Base-by-base conservation (phyloP, 495 filamentous ascomycete genomes). In the Lophiotrema nucula region DNA sequence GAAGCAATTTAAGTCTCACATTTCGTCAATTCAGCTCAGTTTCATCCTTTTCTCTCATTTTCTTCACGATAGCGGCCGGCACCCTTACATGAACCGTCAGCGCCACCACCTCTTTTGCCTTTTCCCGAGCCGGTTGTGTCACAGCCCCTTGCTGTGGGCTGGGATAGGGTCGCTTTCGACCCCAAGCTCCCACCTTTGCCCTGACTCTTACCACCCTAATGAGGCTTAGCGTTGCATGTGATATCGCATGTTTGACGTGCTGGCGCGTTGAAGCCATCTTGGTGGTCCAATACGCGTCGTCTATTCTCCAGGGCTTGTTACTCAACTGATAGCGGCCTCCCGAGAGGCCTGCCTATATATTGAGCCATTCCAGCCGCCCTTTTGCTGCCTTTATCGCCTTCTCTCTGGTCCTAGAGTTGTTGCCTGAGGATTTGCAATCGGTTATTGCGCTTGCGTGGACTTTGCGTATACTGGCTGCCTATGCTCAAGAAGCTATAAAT, bases 241-340 rank as follows among this genome's bases (percentile, higher is more conserved):
- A 63, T 56, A 49, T 33, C 51, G 58, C 45, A 52, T 35, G n/a
- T n/a, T n/a, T 49, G 21, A n/a, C 44, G 51, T 62, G 33, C 11
- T 47, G 22, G n/a, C 16, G 37, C 23, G 15, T 56, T 23, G 6
- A 51, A 46, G 53, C 52, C n/a, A n/a, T n/a, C n/a, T n/a, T n/a
- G n/a, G n/a, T n/a, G n/a, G 58, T 62, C 58, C 51, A 62, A 56
- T 56, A 39, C 53, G 53, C 53, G 60, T 58, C 51, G 15, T 45
- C 37, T 45, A 54, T 26, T 50, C 44, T 37, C 18, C 19, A 44
- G 5, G 22, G 44, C 27, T 42, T 12, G 50, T 43, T 22, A 44
- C 58, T 56, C 52, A 37, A 28, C 53, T 39, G 53, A 63, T 62
- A 62, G 60, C 53, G 46, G 53, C 53, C 47, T 50, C 24, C 52